Conservation (phyloP, 495 filamentous ascomycete genomes). For the Pyronema omphalodes region DNA sequence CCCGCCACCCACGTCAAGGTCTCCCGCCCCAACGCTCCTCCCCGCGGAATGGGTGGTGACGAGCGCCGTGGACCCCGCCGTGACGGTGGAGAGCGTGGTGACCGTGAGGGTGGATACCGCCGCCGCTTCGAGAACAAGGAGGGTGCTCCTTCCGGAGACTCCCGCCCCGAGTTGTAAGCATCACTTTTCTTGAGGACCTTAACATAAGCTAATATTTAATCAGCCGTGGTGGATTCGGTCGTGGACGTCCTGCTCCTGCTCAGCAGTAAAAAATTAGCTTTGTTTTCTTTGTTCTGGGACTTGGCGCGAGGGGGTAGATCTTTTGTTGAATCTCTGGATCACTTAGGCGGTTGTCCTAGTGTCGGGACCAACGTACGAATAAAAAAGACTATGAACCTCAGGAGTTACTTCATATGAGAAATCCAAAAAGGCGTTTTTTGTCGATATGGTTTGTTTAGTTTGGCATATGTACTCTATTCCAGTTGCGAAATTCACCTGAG, state of each 20-base stretch:
- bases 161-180: conserved; percentile 75
- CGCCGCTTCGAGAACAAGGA: conserved; percentile 65
- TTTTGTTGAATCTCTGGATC: background rate
- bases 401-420: background rate
- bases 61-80: conserved; percentile 46
- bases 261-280: conserved; percentile 12
- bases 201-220: conserved; percentile 22
- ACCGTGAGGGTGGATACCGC: conserved; percentile 86
- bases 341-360: background rate
- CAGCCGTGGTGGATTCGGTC: conserved; percentile 80
- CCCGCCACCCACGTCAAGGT: conserved; percentile 99
- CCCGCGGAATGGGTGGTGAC: conserved; percentile 95
- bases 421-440: background rate
- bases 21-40: conserved; percentile 94
- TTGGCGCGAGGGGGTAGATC: background rate
- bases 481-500: too few species aligned
- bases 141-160: conserved; percentile 85
- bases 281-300: background rate
- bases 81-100: conserved; percentile 48
- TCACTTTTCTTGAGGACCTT: background rate
- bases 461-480: too few species aligned
- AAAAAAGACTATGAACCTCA: background rate
- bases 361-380: background rate
- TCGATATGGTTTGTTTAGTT: background rate
- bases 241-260: conserved; percentile 57